Base-by-base conservation (phyloP, 306 rosid species). In the Cicer arietinum region DNA sequence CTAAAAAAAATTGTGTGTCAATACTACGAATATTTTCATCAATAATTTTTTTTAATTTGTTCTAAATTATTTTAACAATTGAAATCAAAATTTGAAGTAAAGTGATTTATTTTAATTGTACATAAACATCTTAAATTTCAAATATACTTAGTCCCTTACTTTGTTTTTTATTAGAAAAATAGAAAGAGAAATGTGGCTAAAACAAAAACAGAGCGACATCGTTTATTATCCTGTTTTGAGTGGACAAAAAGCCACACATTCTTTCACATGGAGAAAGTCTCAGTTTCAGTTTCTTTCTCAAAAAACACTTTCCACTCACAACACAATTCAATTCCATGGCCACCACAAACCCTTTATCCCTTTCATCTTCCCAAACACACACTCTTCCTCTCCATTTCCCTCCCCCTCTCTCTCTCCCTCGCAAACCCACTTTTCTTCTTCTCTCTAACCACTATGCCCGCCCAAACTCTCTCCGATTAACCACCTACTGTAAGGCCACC, bases 401-500 rank as follows among this genome's bases (percentile, higher is more conserved):
- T 39, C 7, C 50, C 22, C 9, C 35, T 0, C 16, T 77, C 69
- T 22, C 80, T 39, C 35, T 6, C 37, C 71, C 74, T 72, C 75
- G 17, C 10, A 82, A 71, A 39, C 69, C 74, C 2, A n/a, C 74
- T 9, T 25, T 73, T 40, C 78, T 67, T 57, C 76, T 81, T 20
- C 22, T 67, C 64, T 14, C 8, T 40, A 68, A 11, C 58, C 58
- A 5, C 59, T 39, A 6, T 51, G 76, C 72, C 10, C 8, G 65
- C 4, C 67, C 77, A 45, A 79, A 71, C 5, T 54, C 81, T 7
- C 82, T 77, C 4, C 69, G 68, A 30, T 8, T 83, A 18, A 30
- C 16, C 11, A 60, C 66, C 6, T 30, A 17, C 0, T 93, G 98
- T 73, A 83, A 86, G 74, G 98, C 98, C 0, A 71, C 94, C 14